Conservation (phyloP, 2,329 filamentous ascomycete genomes). For the Myriangium duriaei region DNA sequence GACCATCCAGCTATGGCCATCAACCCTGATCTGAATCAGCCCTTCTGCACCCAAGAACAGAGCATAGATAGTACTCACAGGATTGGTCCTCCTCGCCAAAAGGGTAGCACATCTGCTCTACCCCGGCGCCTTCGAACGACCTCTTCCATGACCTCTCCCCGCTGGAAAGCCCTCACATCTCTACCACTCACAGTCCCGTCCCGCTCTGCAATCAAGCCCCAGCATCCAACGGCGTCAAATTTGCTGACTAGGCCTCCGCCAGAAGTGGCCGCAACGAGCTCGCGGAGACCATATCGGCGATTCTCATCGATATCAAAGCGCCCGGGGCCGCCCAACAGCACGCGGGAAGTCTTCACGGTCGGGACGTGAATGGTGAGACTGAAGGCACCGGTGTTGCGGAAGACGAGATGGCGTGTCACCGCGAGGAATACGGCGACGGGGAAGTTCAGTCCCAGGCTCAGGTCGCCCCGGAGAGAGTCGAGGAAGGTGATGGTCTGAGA, state of each 20-base stretch:
- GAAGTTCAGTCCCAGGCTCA: slow-evolving; percentile 26
- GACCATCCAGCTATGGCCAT: slow-evolving; percentile 23
- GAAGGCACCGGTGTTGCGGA: slow-evolving; percentile 22
- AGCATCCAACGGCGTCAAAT: slow-evolving; percentile 22
- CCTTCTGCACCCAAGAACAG: too few species aligned
- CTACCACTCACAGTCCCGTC: slow-evolving; percentile 19
- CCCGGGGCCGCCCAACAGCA: slow-evolving; percentile 18
- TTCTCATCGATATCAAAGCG: slow-evolving; percentile 20
- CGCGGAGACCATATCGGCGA: slow-evolving; percentile 18
- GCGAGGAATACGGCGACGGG: slow-evolving; percentile 23
- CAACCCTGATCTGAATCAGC: slow-evolving; percentile 11
- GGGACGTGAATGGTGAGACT: slow-evolving; percentile 24
- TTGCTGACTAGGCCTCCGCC: slow-evolving; percentile 13
- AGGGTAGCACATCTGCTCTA: slow-evolving; percentile 22
- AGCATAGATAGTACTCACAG: slow-evolving; percentile 12
- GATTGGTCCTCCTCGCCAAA: slow-evolving; percentile 25
- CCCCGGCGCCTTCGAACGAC: slow-evolving; percentile 20
- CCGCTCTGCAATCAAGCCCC: slow-evolving; percentile 22
- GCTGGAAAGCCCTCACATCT: slow-evolving; percentile 23
- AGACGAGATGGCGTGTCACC: slow-evolving; percentile 21
- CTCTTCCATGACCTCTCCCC: slow-evolving; percentile 19
- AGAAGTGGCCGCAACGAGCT: slow-evolving; percentile 18
- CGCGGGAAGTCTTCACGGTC: slow-evolving; percentile 17
- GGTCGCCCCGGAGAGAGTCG: slow-evolving; percentile 24
- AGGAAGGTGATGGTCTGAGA: slow-evolving; percentile 23